These are phyloP conservation scores for Penicillium sp. DNA, from an alignment of 2,329 filamentous ascomycete species.

Conservation along the genomic window DNA sequence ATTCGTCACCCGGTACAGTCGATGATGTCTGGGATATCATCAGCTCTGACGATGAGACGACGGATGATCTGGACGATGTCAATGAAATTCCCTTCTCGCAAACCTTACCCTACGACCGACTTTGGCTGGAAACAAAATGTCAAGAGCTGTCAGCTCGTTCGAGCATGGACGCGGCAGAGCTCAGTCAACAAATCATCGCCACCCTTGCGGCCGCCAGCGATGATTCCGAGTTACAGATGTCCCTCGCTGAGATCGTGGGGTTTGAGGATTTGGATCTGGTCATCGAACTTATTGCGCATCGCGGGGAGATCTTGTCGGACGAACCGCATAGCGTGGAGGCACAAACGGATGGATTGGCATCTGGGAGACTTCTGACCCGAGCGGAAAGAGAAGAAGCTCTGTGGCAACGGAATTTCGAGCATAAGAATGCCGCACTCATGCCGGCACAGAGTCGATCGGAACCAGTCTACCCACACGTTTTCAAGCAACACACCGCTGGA, in stretches of 20 bases:
- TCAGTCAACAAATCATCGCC: conserved; percentile 75
- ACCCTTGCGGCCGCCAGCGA: conserved; percentile 68
- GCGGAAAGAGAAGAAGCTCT: conserved; percentile 78
- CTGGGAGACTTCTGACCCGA: conserved; percentile 66
- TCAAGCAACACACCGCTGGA: conserved; percentile 77
- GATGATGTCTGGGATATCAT: conserved; percentile 95
- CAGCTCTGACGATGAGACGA: conserved; percentile 68
- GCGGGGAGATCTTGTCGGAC: conserved; percentile 63
- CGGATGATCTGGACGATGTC: conserved; percentile 62
- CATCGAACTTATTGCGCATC: conserved; percentile 80
- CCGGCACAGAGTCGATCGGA: conserved; percentile 70
- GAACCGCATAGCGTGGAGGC: conserved; percentile 29
- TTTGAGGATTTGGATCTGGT: conserved; percentile 94
- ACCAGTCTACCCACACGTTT: conserved; percentile 88
- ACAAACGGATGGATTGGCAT: conserved; percentile 46
- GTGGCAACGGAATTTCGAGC: conserved; percentile 72
- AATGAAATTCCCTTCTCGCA: conserved; percentile 39
- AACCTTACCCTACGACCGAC: conserved; percentile 51
- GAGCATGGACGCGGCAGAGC: conserved; percentile 66
- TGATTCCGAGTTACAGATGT: conserved; percentile 88
- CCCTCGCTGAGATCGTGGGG: conserved; percentile 83
- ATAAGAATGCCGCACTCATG: conserved; percentile 74
- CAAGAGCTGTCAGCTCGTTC: conserved; percentile 62
- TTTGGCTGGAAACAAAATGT: conserved; percentile 74
- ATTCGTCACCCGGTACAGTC: conserved; percentile 59